Percentiles rank a stretch among this genome's conserved stretches.
phyloP scores from a whole-genome alignment of 1,139 yeast genomes.

The Blastobotrys illinoisensis region DNA sequence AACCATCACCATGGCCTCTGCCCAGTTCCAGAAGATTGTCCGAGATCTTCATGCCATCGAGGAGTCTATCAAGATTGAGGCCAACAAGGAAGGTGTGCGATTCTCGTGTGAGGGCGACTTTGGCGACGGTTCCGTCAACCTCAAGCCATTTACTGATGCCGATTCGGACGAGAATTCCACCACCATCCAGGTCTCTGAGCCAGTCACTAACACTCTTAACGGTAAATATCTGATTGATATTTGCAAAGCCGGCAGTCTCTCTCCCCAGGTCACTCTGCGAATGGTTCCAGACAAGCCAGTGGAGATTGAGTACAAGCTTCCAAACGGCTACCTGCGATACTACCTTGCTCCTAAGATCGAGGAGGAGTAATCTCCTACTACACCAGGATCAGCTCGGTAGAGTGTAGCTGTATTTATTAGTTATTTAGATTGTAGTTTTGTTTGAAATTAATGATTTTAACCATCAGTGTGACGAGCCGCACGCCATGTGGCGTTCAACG shows the following conservation, averaged over 20 bases:
- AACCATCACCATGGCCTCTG: conserved; percentile 78
- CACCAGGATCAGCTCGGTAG: background rate
- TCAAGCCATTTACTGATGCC: conserved; percentile 78
- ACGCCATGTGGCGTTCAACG: background rate
- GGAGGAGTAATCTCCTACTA: conserved; percentile 53
- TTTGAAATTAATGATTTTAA: background rate
- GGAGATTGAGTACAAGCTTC: conserved; percentile 83
- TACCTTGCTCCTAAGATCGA: conserved; percentile 97
- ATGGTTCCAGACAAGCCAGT: conserved; percentile 93
- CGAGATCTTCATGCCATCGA: conserved; percentile 82
- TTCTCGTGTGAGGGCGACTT: conserved; percentile 89
- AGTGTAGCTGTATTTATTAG: background rate
- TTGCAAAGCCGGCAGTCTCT: conserved; percentile 80
- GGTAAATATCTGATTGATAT: conserved; percentile 85
- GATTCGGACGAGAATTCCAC: conserved; percentile 69
- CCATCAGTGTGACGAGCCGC: background rate
- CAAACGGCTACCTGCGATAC: conserved; percentile 90
- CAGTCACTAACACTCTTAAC: conserved; percentile 87
- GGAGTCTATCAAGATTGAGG: conserved; percentile 80
- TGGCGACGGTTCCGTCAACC: conserved; percentile 80
- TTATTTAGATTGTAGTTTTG: background rate
- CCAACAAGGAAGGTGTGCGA: conserved; percentile 88
- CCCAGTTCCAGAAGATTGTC: conserved; percentile 83
- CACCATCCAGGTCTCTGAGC: conserved; percentile 72
- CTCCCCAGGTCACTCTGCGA: conserved; percentile 73